These are phyloP conservation scores for Tripterygium wilfordii DNA, from an alignment of 177 flowering plant species.

Conservation along the genomic window DNA sequence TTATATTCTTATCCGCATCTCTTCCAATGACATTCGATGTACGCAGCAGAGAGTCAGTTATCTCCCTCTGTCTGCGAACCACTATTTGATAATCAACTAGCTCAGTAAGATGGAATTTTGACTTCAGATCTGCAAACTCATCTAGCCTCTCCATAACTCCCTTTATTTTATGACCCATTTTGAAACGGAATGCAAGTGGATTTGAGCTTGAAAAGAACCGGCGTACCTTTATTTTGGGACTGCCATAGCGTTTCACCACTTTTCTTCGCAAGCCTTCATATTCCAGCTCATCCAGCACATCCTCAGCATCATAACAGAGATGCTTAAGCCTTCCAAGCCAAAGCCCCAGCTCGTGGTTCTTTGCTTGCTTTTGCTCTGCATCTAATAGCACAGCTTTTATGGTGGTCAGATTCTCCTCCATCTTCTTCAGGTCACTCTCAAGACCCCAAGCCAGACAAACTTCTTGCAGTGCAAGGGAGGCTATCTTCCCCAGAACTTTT, in stretches of 20 bases:
- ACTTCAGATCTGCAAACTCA: conserved; percentile 1
- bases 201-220: not conserved
- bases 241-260: not conserved
- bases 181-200: not conserved
- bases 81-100: not conserved
- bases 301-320: not conserved
- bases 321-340: not conserved
- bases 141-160: conserved; percentile 1
- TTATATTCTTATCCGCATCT: not conserved
- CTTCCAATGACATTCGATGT: conserved; percentile 3
- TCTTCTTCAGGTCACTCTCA: not conserved
- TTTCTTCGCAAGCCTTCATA: not conserved
- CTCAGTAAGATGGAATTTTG: too few species aligned
- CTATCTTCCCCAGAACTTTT: not conserved
- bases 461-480: not conserved
- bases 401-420: not conserved
- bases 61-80: not conserved
- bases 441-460: not conserved
- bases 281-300: conserved; percentile 8
- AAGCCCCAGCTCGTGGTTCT: not conserved
- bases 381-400: not conserved
- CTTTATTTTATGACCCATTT: conserved; percentile 4
- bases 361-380: not conserved
- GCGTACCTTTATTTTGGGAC: not conserved
- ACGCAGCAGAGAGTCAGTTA: not conserved